Evolutionary conservation across 768 basidiomycete genomes (phyloP), one percentile per base, ranked within the genome.

Genomic region (Serendipita vermifera): DNA sequence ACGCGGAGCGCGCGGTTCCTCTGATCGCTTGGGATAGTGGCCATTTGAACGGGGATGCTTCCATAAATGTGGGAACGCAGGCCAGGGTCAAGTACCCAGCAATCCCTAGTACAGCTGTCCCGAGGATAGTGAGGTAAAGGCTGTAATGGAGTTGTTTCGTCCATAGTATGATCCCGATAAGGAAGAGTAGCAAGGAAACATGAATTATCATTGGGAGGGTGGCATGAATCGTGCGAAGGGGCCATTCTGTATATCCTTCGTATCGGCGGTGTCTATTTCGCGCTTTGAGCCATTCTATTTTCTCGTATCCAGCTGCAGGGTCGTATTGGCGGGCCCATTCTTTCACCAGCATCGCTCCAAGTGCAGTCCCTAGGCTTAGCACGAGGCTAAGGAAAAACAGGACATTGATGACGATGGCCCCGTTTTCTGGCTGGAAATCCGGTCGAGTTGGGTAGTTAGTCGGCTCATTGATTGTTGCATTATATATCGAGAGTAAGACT

Each of bases 241-340:
- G 39, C 39, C 39, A 40, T 40, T n/a, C 15, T 5, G 17, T 24
- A 15, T 17, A n/a, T 15, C 39, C 39, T 24, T 24, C 17, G 15
- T 24, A 24, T 24, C 26, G 17, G 17, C 26, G 39, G 15, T 40
- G 26, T 15, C 39, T n/a, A 7, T 40, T 40, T 40, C 39, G 17
- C 17, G 39, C 17, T 15, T 40, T 40, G 17, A 17, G 17, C 39
- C 39, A 40, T 15, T n/a, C 15, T n/a, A 40, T 24, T 5, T 7
- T 24, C 39, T 24, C 39, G 39, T 17, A n/a, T 15, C 17, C 7
- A 17, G 15, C 39, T n/a, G 4, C 4, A 24, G 15, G 39, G 7
- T 40, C 39, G 39, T 40, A 40, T 40, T 40, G 39, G 39, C 39
- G 39, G 7, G 39, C 39, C 39, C 39, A 40, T 40, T 40, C 17